Percentiles rank a stretch among this genome's conserved stretches.
phyloP scores from a whole-genome alignment of 2,329 filamentous ascomycete species.

The Xylaria arbuscula region DNA sequence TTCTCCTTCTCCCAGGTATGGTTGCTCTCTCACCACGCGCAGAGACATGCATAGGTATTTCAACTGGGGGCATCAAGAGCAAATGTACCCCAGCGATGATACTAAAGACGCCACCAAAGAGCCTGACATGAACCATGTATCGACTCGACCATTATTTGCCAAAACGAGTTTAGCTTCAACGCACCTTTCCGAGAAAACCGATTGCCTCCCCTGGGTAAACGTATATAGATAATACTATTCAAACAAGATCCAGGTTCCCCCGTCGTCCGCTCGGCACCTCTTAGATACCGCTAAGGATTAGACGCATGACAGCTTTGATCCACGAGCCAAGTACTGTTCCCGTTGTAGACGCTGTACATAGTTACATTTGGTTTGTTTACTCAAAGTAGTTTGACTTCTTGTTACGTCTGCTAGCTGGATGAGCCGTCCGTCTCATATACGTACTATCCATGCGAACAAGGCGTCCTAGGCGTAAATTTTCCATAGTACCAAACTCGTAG shows the following conservation, averaged over 20 bases:
- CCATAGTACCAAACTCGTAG: slow-evolving; percentile 4
- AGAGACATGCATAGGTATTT: background rate
- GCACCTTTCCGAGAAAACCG: background rate
- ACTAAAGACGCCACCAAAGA: background rate
- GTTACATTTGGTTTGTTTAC: slow-evolving; percentile 10
- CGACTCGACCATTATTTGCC: background rate
- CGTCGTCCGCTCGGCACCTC: slow-evolving; percentile 11
- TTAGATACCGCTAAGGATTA: slow-evolving; percentile 9
- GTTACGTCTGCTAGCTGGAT: slow-evolving; percentile 2
- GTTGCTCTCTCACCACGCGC: background rate
- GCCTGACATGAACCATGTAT: background rate
- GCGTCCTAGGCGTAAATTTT: slow-evolving; percentile 10
- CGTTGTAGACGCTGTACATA: slow-evolving; percentile 8
- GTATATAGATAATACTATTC: background rate
- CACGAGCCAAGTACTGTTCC: background rate
- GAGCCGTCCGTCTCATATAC: slow-evolving; percentile 4
- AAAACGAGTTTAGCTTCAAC: slow-evolving; percentile 4
- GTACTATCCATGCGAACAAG: background rate
- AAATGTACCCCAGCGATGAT: background rate
- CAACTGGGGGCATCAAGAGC: background rate
- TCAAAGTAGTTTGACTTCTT: slow-evolving; percentile 26
- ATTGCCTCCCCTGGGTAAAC: slow-evolving; percentile 14
- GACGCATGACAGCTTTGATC: slow-evolving; percentile 9
- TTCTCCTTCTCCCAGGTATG: background rate
- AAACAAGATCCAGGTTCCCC: background rate